phyloP scores from a whole-genome alignment of 2,329 filamentous ascomycete genomes.

The Ceratocystis huliohia region DNA sequence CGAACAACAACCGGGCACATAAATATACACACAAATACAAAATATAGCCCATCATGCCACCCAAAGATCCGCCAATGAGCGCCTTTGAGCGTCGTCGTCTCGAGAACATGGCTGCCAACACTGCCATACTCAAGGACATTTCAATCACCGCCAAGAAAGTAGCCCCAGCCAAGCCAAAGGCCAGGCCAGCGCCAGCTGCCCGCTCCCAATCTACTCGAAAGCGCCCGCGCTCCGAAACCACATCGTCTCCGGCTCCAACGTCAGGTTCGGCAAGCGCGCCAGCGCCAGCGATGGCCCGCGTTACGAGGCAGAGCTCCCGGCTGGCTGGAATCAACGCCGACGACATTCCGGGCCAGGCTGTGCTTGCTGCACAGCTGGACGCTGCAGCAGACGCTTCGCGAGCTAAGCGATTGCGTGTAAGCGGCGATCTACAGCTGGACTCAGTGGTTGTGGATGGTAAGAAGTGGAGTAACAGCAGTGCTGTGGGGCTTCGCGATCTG shows the following conservation, averaged over 20 bases:
- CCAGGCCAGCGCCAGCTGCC: constrained; percentile 31
- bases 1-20: no score
- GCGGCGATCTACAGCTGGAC: constrained; percentile 52
- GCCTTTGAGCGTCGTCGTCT: constrained; percentile 76
- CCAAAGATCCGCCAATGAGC: constrained; percentile 44
- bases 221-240: constrained; percentile 27
- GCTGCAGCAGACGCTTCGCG: constrained; percentile 33
- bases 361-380: constrained; percentile 35
- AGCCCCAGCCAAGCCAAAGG: constrained; percentile 27
- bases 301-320: constrained; percentile 46
- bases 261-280: constrained; percentile 23
- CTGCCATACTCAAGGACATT: constrained; percentile 66
- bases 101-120: constrained; percentile 77
- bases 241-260: neutral
- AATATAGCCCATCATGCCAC: constrained; percentile 32
- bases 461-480: constrained; percentile 56
- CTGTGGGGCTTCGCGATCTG: constrained; percentile 46
- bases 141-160: constrained; percentile 56
- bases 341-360: constrained; percentile 30
- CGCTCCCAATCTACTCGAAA: constrained; percentile 3
- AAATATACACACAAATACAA: neutral
- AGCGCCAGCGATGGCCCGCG: constrained; percentile 36
- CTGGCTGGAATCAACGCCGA: constrained; percentile 43
- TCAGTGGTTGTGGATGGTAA: constrained; percentile 72
- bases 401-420: constrained; percentile 45